Percentiles rank a stretch among this genome's conserved stretches.
These are phyloP conservation scores for Phytophthora parvispora DNA, from an alignment of 352 stramenopile genomes.

Conservation along the genomic window DNA sequence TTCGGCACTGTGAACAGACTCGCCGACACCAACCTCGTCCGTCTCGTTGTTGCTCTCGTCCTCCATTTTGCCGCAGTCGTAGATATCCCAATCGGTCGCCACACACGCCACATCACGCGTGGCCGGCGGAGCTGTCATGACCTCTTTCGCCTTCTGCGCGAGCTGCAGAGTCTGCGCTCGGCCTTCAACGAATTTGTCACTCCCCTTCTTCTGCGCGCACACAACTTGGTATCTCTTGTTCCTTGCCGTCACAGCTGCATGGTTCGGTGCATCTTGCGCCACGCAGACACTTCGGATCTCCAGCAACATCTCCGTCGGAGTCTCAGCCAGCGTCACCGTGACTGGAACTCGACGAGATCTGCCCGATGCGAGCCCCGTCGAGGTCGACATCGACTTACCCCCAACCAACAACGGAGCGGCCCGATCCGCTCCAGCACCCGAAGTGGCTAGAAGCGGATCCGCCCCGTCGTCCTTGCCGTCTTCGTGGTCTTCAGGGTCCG, in stretches of 20 bases:
- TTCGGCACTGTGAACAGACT: background rate
- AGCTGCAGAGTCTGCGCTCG: conserved; percentile 78
- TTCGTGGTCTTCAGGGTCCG: conserved; percentile 19
- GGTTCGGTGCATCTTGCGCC: conserved; percentile 58
- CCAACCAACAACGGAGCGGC: conserved; percentile 2
- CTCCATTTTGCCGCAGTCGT: conserved; percentile 59
- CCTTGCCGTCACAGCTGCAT: conserved; percentile 48
- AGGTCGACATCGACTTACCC: conserved; percentile 7
- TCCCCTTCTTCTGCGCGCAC: conserved; percentile 80
- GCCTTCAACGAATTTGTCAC: conserved; percentile 80
- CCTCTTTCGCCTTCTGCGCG: conserved; percentile 84
- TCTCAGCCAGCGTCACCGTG: conserved; percentile 66
- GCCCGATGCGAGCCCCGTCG: conserved; percentile 1
- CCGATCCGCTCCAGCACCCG: background rate
- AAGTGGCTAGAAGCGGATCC: conserved; percentile 1
- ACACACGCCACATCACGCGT: conserved; percentile 78
- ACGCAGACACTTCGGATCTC: conserved; percentile 79
- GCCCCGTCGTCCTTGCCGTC: conserved; percentile 21
- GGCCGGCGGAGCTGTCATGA: conserved; percentile 84
- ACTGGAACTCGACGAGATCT: conserved; percentile 40
- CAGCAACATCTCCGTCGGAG: conserved; percentile 70
- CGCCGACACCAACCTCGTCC: conserved; percentile 29
- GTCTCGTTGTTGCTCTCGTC: conserved; percentile 36
- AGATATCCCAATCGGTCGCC: conserved; percentile 91
- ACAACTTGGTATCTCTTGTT: conserved; percentile 76